Evolutionary conservation across 73 alveolate species (phyloP).

Genomic region (Urostyla sp.): DNA sequence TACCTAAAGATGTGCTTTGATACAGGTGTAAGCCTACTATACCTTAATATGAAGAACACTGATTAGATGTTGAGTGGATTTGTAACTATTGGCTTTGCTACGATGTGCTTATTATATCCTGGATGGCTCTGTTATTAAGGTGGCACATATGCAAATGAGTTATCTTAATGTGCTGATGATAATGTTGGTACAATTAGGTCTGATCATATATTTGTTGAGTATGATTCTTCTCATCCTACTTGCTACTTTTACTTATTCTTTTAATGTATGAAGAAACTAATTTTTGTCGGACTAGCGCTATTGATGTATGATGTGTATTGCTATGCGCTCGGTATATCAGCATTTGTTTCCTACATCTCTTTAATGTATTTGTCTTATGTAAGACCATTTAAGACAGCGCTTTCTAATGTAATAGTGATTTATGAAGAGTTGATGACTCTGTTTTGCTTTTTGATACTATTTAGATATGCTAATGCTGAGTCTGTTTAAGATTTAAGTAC

Average conservation of each 20-base stretch:
- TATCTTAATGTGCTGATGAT: slow-evolving; percentile 15
- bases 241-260: slow-evolving; percentile 19
- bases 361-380: slow-evolving; percentile 41
- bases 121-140: slow-evolving; percentile 25
- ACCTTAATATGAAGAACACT: no score
- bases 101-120: slow-evolving; percentile 2
- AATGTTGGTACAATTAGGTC: background rate
- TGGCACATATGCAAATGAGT: slow-evolving; percentile 21
- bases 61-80: slow-evolving; percentile 7
- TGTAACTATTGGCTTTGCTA: slow-evolving; percentile 8
- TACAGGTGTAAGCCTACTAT: background rate
- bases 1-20: slow-evolving; percentile 32
- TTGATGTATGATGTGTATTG: slow-evolving; percentile 14
- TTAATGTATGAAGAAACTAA: slow-evolving; percentile 32
- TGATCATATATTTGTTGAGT: slow-evolving; percentile 26
- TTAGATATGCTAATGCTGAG: slow-evolving; percentile 39
- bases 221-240: slow-evolving; percentile 42
- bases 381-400: slow-evolving; percentile 41
- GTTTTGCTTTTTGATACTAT: slow-evolving; percentile 11
- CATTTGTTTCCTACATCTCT: background rate
- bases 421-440: slow-evolving; percentile 49
- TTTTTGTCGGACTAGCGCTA: slow-evolving; percentile 1
- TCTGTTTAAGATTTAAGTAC: slow-evolving; percentile 23
- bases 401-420: slow-evolving; percentile 13
- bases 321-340: slow-evolving; percentile 13